Conservation (phyloP, 2,329 filamentous ascomycete genomes). For the Aspergillus oerlinghausenensis region DNA sequence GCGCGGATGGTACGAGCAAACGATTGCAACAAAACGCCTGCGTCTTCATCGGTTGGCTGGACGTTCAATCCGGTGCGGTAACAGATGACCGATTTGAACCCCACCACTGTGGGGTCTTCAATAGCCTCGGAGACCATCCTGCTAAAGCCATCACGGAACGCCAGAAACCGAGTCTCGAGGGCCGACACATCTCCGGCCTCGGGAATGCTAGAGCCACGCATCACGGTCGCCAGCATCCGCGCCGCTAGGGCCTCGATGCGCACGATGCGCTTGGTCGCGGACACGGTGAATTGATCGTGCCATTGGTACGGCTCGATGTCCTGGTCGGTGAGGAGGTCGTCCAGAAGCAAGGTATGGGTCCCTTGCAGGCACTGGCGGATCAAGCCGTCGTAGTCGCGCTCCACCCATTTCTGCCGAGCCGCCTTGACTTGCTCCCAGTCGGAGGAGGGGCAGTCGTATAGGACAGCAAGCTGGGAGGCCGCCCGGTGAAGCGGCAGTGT, state of each 20-base stretch:
- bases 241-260: slow-evolving; percentile 71
- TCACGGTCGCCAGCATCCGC: slow-evolving; percentile 51
- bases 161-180: slow-evolving; percentile 12
- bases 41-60: slow-evolving; percentile 44
- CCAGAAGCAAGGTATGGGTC: slow-evolving; percentile 70
- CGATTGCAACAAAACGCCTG: slow-evolving; percentile 27
- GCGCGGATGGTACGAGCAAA: slow-evolving; percentile 24
- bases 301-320: slow-evolving; percentile 57
- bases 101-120: slow-evolving; percentile 63
- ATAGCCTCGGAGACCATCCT: slow-evolving; percentile 53
- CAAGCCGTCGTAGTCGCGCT: slow-evolving; percentile 53
- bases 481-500: slow-evolving; percentile 68
- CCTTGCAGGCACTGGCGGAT: slow-evolving; percentile 62
- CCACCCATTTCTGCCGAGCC: slow-evolving; percentile 45
- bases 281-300: slow-evolving; percentile 62
- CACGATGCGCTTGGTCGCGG: slow-evolving; percentile 67
- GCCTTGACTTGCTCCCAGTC: slow-evolving; percentile 56
- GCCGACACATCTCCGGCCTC: slow-evolving; percentile 25
- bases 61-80: slow-evolving; percentile 71
- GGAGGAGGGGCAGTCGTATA: slow-evolving; percentile 58
- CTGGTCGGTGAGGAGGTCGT: slow-evolving; percentile 63
- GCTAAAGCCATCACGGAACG: slow-evolving; percentile 27
- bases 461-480: slow-evolving; percentile 60
- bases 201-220: slow-evolving; percentile 27
- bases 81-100: slow-evolving; percentile 79